phyloP scores from a whole-genome alignment of 768 basidiomycete genomes.

The Lentinula guzmanii region DNA sequence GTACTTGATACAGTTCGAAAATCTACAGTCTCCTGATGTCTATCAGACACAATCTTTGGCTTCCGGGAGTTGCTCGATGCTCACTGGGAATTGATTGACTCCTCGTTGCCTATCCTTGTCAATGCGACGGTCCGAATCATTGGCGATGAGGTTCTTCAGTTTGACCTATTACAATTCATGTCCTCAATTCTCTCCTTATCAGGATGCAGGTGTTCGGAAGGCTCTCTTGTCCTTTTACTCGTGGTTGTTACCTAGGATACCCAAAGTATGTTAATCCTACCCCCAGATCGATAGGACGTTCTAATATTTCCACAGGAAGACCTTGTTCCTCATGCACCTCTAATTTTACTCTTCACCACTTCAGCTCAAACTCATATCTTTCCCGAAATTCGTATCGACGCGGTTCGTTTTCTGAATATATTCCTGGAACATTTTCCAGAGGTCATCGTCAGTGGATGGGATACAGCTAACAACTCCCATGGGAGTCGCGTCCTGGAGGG shows the following conservation, averaged over 20 bases:
- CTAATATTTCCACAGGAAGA: constrained; percentile 43
- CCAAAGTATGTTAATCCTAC: constrained; percentile 35
- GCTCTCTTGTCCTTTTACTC: constrained; percentile 57
- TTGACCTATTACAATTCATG: not conserved
- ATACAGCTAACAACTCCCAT: constrained; percentile 40
- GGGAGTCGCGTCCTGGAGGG: constrained; percentile 69
- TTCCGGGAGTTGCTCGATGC: constrained; percentile 65
- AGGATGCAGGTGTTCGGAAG: constrained; percentile 83
- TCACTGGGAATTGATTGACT: constrained; percentile 48
- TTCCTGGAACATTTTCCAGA: constrained; percentile 67
- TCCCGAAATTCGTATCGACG: constrained; percentile 90
- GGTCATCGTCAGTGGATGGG: constrained; percentile 65
- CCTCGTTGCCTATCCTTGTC: constrained; percentile 49
- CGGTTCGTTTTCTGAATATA: constrained; percentile 72
- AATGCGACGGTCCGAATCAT: constrained; percentile 65
- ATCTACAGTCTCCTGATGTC: not conserved
- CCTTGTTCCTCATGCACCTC: constrained; percentile 66
- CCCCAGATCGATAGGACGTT: not conserved
- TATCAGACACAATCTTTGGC: constrained; percentile 65
- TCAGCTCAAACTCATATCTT: constrained; percentile 95
- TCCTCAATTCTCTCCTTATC: constrained; percentile 6
- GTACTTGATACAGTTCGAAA: constrained; percentile 24
- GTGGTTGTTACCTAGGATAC: constrained; percentile 67
- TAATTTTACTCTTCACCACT: constrained; percentile 78
- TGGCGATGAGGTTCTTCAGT: constrained; percentile 63